Conservation (phyloP, 192 early-diverging fungal species). For the Gryganskiella cystojenkinii region DNA sequence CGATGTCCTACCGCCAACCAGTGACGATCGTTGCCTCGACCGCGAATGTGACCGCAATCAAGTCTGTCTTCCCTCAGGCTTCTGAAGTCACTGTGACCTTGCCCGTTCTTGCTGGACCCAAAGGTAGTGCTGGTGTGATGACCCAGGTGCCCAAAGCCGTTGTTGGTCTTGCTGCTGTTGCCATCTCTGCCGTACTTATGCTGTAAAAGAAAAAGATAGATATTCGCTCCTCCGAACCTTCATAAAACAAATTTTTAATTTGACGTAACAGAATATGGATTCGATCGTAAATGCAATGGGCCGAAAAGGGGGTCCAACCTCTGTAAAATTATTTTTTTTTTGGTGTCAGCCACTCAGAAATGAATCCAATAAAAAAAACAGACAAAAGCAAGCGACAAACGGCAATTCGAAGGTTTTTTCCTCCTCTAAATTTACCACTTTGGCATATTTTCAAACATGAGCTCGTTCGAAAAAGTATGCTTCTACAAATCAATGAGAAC, state of each 20-base stretch:
- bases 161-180: conserved; percentile 9
- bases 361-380: conserved; percentile 10
- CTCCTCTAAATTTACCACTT: conserved; percentile 56
- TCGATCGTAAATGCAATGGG: background rate
- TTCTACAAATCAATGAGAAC: too few relatives aligned
- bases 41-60: conserved; percentile 22
- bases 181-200: conserved; percentile 24
- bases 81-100: conserved; percentile 15
- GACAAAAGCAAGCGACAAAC: conserved; percentile 14
- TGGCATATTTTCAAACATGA: conserved; percentile 54
- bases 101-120: conserved; percentile 20
- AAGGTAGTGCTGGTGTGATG: conserved; percentile 11
- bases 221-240: background rate
- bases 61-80: background rate
- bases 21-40: conserved; percentile 21
- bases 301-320: background rate
- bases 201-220: conserved; percentile 7
- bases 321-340: background rate
- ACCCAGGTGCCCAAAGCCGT: conserved; percentile 32
- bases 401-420: conserved; percentile 43
- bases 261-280: background rate
- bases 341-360: conserved; percentile 7
- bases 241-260: background rate
- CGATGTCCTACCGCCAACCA: conserved; percentile 26
- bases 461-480: conserved; percentile 58